Percentiles rank a stretch among this genome's conserved stretches.
These are phyloP conservation scores for Barnettozyma californica DNA, from an alignment of 805 yeast species.

Conservation along the genomic window DNA sequence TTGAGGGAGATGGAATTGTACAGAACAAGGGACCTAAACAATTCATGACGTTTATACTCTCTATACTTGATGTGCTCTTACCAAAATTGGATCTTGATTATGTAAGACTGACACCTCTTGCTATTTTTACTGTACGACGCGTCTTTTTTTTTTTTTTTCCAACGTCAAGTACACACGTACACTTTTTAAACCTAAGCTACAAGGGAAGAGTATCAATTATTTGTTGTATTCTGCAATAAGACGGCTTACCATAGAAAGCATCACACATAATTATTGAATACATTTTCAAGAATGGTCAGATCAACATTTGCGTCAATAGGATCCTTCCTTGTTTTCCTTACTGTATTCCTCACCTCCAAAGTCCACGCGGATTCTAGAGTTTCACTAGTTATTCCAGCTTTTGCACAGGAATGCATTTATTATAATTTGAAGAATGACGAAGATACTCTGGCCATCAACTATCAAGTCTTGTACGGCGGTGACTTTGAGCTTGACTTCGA, in stretches of 20 bases:
- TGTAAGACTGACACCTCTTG: background rate
- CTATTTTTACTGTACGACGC: background rate
- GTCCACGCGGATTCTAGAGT: conserved; percentile 19
- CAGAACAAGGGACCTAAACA: background rate
- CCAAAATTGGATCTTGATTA: background rate
- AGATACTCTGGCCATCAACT: conserved; percentile 36
- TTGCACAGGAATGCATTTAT: conserved; percentile 40
- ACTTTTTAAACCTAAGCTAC: background rate
- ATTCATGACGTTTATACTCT: background rate
- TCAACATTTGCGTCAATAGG: background rate
- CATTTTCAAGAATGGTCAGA: background rate
- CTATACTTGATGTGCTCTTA: background rate
- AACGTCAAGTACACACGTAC: background rate
- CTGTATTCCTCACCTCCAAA: background rate
- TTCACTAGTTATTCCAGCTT: conserved; percentile 27
- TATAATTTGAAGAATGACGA: conserved; percentile 31
- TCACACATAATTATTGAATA: background rate
- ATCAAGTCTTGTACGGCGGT: conserved; percentile 57
- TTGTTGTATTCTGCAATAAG: background rate
- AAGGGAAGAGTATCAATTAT: background rate
- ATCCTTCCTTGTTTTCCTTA: background rate
- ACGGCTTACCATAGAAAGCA: background rate
- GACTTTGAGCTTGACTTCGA: conserved; percentile 62
- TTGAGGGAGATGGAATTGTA: background rate
- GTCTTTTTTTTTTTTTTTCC: background rate